Conservation (phyloP, 129 eudicot genomes). For the Artemisia tridentata region DNA sequence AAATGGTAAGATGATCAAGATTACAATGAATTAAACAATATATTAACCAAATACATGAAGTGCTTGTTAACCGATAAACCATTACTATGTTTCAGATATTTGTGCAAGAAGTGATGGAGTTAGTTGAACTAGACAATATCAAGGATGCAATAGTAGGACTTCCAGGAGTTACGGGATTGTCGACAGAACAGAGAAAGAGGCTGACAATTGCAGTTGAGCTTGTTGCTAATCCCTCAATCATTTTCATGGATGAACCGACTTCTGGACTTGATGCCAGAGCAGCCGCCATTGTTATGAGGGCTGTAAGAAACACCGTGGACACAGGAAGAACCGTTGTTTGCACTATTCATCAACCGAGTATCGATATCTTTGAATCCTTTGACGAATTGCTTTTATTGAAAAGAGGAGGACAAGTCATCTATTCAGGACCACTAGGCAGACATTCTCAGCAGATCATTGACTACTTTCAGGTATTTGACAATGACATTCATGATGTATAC, state of each 20-base stretch:
- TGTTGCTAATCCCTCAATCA: conserved; percentile 93
- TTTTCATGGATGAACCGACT: conserved; percentile 95
- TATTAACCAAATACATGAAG: neutral
- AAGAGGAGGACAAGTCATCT: conserved; percentile 87
- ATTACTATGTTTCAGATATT: conserved; percentile 36
- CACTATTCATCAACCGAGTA: conserved; percentile 92
- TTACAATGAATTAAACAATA: neutral
- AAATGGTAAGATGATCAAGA: conserved; percentile 26
- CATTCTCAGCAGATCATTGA: conserved; percentile 63
- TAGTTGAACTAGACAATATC: conserved; percentile 64
- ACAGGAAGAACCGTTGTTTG: conserved; percentile 94
- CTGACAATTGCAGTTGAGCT: conserved; percentile 89
- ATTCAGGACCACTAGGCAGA: conserved; percentile 75
- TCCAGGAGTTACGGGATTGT: conserved; percentile 72
- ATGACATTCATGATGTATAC: neutral
- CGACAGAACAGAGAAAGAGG: conserved; percentile 80
- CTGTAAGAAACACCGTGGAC: conserved; percentile 90
- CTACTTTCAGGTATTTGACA: conserved; percentile 59
- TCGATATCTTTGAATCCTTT: conserved; percentile 89
- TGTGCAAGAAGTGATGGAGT: conserved; percentile 69
- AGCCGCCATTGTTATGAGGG: conserved; percentile 94
- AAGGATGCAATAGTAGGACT: conserved; percentile 76
- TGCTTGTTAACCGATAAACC: neutral
- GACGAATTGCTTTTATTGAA: conserved; percentile 83
- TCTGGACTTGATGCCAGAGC: conserved; percentile 96